Base-by-base conservation (phyloP, 495 filamentous ascomycete genomes). In the Bryoglossum gracile region DNA sequence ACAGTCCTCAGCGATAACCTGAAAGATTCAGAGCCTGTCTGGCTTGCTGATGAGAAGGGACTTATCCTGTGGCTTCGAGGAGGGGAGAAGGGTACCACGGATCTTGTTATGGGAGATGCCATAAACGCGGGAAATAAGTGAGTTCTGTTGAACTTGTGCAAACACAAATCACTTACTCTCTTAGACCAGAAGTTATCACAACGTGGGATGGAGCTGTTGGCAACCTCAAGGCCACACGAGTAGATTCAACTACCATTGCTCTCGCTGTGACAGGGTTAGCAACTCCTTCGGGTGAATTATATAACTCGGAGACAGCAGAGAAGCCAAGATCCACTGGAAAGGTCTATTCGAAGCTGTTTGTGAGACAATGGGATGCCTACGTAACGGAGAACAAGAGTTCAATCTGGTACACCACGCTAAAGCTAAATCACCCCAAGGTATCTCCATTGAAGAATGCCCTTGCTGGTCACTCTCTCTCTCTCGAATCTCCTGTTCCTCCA, bases 351-450 rank as follows among this genome's bases (percentile, higher is more conserved):
- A 74, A 72, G 47, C 72, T 87, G 36, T 89, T 86, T 59, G 78
- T 83, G 28, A 76, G 86, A 16, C 85, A 91, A 58, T 91, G 86
- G 86, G 84, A 90, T 54, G 62, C 62, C 17, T 89, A 81, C 59
- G 68, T 82, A 14, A 76, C 77, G 33, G 76, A 84, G n/a, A 77
- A 87, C 62, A 76, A 62, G 52, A 85, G 77, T 56, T 68, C 81
- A 1, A 78, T 94, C 26, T 95, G 79, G 69, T 88, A 87, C 62
- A 81, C 81, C 6, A 63, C 76, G 8, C 62, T 94, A 16, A 71
- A 75, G 61, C 74, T 5, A 18, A 63, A 48, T 61, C 58, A 16
- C 17, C 65, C 62, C n/a, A 51, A 62, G 8, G 58, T 49, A 10
- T 57, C 66, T 3, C 53, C 65, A 10, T 59, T 84, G 16, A 65